Percentiles rank a stretch among this genome's conserved stretches.
These are phyloP conservation scores for Excoecaria cochinchinensis DNA, from an alignment of 345 rosid genomes.

Conservation along the genomic window DNA sequence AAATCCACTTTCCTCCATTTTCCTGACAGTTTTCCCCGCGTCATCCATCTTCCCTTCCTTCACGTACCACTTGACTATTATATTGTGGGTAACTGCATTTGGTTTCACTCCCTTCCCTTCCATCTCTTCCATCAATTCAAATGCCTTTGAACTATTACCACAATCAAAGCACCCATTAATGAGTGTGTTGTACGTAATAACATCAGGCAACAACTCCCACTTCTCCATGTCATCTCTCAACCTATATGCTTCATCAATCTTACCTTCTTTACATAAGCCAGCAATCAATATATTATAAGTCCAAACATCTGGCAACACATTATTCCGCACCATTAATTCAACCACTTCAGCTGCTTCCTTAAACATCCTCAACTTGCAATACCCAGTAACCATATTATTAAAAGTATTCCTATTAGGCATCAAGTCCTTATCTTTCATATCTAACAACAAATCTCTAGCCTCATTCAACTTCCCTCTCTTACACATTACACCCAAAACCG, in stretches of 20 bases:
- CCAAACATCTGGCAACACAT: constrained; percentile 57
- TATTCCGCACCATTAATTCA: constrained; percentile 64
- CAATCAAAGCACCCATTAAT: constrained; percentile 67
- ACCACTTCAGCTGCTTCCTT: constrained; percentile 66
- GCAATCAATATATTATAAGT: constrained; percentile 67
- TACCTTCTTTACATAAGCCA: constrained; percentile 58
- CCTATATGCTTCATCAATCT: constrained; percentile 54
- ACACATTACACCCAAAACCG: constrained; percentile 58
- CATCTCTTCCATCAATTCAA: constrained; percentile 64
- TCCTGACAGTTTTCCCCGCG: constrained; percentile 40
- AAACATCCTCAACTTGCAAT: constrained; percentile 69
- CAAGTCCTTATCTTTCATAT: constrained; percentile 65
- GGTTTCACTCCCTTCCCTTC: constrained; percentile 50
- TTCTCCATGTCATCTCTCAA: constrained; percentile 68
- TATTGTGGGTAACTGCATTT: constrained; percentile 62
- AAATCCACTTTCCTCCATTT: constrained; percentile 62
- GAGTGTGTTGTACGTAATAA: constrained; percentile 75
- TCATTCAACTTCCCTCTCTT: constrained; percentile 78
- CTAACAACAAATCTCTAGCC: constrained; percentile 59
- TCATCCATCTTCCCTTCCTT: constrained; percentile 72
- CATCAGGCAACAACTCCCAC: constrained; percentile 63
- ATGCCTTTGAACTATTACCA: constrained; percentile 45
- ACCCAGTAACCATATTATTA: constrained; percentile 63
- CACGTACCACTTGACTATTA: constrained; percentile 65
- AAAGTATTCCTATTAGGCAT: constrained; percentile 55